These are phyloP conservation scores for Nigrospora osmanthi DNA, from an alignment of 2,329 filamentous ascomycete genomes.

Conservation along the genomic window DNA sequence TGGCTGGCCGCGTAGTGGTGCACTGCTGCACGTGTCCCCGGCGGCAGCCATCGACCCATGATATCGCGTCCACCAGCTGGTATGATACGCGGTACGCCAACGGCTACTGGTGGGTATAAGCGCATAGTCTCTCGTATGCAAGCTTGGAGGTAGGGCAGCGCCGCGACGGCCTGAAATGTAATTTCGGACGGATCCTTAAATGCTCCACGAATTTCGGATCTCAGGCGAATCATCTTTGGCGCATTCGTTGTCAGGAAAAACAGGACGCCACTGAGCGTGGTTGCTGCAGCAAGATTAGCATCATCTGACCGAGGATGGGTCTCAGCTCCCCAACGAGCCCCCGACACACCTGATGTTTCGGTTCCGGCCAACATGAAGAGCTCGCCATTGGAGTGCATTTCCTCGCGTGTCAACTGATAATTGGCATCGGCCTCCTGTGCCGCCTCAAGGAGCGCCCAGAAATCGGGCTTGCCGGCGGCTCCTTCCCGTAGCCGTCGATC, in stretches of 20 bases:
- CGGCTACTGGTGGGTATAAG: slow-evolving; percentile 13
- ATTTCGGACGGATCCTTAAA: slow-evolving; percentile 18
- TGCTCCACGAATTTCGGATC: slow-evolving; percentile 13
- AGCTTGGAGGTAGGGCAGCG: slow-evolving; percentile 15
- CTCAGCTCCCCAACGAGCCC: too few relatives aligned
- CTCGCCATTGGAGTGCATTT: slow-evolving; percentile 9
- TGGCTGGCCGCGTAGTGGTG: slow-evolving; percentile 11
- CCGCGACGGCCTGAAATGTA: slow-evolving; percentile 9
- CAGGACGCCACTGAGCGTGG: slow-evolving; percentile 18
- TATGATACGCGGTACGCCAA: slow-evolving; percentile 10
- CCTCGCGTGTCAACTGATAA: slow-evolving; percentile 3
- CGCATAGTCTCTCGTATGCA: slow-evolving; percentile 15
- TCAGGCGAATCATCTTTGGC: slow-evolving; percentile 10
- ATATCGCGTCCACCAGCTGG: slow-evolving; percentile 13
- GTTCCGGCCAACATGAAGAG: slow-evolving; percentile 7
- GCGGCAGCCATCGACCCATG: slow-evolving; percentile 10
- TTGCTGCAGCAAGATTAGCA: slow-evolving; percentile 15
- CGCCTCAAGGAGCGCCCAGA: slow-evolving; percentile 11
- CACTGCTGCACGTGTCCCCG: slow-evolving; percentile 8
- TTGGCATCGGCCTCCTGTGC: slow-evolving; percentile 6
- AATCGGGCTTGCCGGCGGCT: slow-evolving; percentile 9
- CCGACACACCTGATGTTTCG: slow-evolving; percentile 5
- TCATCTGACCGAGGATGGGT: slow-evolving; percentile 14
- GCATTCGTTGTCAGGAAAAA: slow-evolving; percentile 18
- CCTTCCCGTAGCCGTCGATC: slow-evolving; percentile 12